Conservation (phyloP, 2,329 filamentous ascomycete species). For the Botrytis cinerea region DNA sequence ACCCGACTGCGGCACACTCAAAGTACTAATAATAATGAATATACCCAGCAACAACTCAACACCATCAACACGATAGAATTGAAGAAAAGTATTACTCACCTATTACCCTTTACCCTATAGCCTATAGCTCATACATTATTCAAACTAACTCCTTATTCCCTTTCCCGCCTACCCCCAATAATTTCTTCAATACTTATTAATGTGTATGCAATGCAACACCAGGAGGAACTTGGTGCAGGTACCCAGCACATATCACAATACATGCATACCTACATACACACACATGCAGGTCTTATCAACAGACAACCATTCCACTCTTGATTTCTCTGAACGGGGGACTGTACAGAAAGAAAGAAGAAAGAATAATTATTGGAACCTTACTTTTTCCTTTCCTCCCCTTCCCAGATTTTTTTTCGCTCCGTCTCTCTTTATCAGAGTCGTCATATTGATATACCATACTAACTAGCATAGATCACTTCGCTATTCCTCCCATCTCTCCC, state of each 20-base stretch:
- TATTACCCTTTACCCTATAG: too few relatives aligned
- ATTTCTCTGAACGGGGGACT: background rate
- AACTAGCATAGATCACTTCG: background rate
- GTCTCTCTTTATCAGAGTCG: background rate
- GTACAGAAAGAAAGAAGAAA: background rate
- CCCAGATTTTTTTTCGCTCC: background rate
- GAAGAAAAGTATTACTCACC: background rate
- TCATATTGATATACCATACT: background rate
- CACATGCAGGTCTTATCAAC: constrained; percentile 20
- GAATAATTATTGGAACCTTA: background rate
- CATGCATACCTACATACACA: background rate
- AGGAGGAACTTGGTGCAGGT: constrained; percentile 5
- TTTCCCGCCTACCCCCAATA: background rate
- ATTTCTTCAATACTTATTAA: background rate
- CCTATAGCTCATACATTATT: background rate
- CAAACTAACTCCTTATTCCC: background rate
- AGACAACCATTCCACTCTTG: constrained; percentile 4
- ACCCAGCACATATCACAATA: constrained; percentile 8
- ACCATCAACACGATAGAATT: background rate
- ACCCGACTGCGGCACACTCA: background rate
- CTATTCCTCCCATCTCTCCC: background rate
- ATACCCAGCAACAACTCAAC: background rate
- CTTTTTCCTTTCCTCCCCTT: background rate
- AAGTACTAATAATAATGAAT: background rate
- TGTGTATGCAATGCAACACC: background rate